phyloP scores from a whole-genome alignment of 805 yeast genomes.

The Metschnikowia corniflorae region DNA sequence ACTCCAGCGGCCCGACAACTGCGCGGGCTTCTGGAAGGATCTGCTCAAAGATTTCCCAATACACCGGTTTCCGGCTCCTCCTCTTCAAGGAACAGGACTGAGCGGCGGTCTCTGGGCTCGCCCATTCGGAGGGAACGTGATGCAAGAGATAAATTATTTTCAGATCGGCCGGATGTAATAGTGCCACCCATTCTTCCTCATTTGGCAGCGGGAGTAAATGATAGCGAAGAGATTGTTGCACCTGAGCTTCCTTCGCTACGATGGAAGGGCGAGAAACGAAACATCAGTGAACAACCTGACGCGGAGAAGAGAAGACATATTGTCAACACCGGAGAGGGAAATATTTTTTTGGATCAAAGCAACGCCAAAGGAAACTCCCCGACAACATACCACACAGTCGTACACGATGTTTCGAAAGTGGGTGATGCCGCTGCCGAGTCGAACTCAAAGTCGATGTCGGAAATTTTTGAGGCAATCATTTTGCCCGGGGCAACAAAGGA shows the following conservation, averaged over 20 bases:
- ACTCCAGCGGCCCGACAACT: conserved; percentile 7
- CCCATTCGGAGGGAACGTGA: conserved; percentile 7
- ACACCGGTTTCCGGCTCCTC: conserved; percentile 11
- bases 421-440: not conserved
- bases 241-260: conserved; percentile 13
- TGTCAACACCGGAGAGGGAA: conserved; percentile 21
- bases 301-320: conserved; percentile 1
- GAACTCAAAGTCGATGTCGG: conserved; percentile 28
- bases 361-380: conserved; percentile 18
- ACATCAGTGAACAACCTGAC: not conserved
- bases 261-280: not conserved
- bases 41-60: conserved; percentile 12
- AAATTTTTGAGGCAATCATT: conserved; percentile 30
- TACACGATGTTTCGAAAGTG: conserved; percentile 8
- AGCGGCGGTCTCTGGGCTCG: conserved; percentile 5
- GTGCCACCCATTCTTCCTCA: conserved; percentile 1
- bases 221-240: conserved; percentile 14
- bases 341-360: conserved; percentile 32
- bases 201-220: conserved; percentile 6
- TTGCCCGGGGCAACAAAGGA: conserved; percentile 10
- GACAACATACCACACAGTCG: conserved; percentile 32
- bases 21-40: conserved; percentile 1
- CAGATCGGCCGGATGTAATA: conserved; percentile 11
- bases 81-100: conserved; percentile 1
- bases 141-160: not conserved